These are phyloP conservation scores for Monosporascus sp. DNA, from an alignment of 2,329 filamentous ascomycete genomes.

Conservation along the genomic window DNA sequence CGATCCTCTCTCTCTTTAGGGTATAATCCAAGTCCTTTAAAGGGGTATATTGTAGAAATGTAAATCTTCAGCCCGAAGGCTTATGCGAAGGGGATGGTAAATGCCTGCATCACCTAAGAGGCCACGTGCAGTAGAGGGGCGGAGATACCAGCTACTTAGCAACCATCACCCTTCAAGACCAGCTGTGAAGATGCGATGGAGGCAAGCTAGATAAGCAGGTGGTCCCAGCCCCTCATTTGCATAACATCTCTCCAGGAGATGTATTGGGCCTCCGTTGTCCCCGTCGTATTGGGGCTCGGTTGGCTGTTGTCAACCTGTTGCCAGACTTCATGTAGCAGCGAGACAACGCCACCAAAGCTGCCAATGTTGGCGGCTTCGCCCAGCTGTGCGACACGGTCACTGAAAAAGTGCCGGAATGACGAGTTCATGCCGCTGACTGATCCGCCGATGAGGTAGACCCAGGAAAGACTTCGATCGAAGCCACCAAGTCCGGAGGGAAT, in stretches of 20 bases:
- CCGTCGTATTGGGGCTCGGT: conserved; percentile 30
- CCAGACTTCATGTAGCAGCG: conserved; percentile 81
- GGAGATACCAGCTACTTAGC: conserved; percentile 4
- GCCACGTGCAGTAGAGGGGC: conserved; percentile 18
- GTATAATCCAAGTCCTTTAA: conserved; percentile 17
- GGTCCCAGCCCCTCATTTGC: conserved; percentile 87
- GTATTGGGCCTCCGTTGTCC: conserved; percentile 47
- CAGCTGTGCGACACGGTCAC: conserved; percentile 66
- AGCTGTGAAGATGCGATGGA: conserved; percentile 24
- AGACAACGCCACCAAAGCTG: conserved; percentile 77
- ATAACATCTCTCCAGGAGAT: conserved; percentile 95
- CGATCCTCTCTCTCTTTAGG: conserved; percentile 21
- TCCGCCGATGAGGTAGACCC: conserved; percentile 87
- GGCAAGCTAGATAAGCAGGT: conserved; percentile 68
- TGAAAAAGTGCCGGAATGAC: conserved; percentile 71
- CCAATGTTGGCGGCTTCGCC: conserved; percentile 75
- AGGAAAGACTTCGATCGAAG: conserved; percentile 85
- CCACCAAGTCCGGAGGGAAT: conserved; percentile 78
- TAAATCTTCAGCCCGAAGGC: conserved; percentile 13
- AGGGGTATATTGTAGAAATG: conserved; percentile 14
- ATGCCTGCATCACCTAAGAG: conserved; percentile 31
- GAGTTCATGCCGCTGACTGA: conserved; percentile 69
- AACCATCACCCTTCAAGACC: conserved; percentile 29
- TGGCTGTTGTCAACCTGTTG: conserved; percentile 59
- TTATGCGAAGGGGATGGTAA: conserved; percentile 27